Evolutionary conservation across 2,329 filamentous ascomycete species (phyloP).

Genomic region (Aspergillus fumigatiaffinis): DNA sequence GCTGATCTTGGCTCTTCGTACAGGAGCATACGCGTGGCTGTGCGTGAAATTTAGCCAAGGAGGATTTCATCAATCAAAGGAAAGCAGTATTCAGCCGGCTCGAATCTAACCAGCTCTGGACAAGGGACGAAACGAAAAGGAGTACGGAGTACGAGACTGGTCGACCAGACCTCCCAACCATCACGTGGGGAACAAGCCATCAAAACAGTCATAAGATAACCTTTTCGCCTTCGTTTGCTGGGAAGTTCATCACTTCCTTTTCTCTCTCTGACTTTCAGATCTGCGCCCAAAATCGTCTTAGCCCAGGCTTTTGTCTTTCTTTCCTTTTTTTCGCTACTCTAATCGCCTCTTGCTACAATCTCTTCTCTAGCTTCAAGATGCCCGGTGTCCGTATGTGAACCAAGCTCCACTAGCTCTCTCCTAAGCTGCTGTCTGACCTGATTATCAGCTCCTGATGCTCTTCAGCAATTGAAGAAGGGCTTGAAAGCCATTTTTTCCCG

Average conservation of each 20-base stretch:
- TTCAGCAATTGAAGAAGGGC: slow-evolving; percentile 31
- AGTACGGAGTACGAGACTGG: not conserved
- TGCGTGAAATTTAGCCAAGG: not conserved
- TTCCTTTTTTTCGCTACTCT: not conserved
- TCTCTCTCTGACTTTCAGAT: not conserved
- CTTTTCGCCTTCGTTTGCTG: not conserved
- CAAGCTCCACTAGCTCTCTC: not conserved
- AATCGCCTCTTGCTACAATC: not conserved
- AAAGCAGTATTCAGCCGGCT: not conserved
- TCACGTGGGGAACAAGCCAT: not conserved
- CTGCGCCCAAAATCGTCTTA: not conserved
- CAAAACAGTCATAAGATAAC: not conserved
- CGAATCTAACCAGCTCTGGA: not conserved
- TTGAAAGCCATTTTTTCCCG: slow-evolving; percentile 30
- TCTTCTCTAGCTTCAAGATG: slow-evolving; percentile 14
- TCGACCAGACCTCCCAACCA: not conserved
- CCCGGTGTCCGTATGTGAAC: slow-evolving; percentile 32
- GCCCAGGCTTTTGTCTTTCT: not conserved
- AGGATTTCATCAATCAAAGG: not conserved
- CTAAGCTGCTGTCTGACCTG: not conserved
- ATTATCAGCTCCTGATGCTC: slow-evolving; percentile 26
- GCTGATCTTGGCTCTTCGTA: not conserved
- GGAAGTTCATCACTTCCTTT: not conserved
- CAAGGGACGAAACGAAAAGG: not conserved
- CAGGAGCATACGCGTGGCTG: not conserved